Conservation (phyloP, 768 basidiomycete species). For the Panaeolus papilionaceus region DNA sequence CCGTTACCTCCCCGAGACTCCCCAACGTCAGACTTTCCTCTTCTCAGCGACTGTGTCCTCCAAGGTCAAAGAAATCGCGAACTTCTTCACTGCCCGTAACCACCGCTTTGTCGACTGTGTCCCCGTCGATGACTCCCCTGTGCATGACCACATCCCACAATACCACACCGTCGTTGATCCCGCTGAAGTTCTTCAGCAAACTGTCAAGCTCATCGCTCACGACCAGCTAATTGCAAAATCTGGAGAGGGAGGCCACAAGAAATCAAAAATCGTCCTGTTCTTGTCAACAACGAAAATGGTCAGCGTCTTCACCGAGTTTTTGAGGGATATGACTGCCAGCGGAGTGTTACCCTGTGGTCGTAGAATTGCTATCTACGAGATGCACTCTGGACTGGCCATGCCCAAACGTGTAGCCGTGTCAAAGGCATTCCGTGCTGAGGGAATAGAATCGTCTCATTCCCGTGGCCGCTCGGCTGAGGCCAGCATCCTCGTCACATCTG, state of each 20-base stretch:
- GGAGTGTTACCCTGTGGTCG: conserved; percentile 54
- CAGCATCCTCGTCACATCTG: conserved; percentile 80
- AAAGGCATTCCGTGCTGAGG: conserved; percentile 62
- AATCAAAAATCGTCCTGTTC: conserved; percentile 84
- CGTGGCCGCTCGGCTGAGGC: conserved; percentile 41
- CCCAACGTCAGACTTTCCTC: conserved; percentile 86
- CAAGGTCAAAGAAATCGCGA: conserved; percentile 74
- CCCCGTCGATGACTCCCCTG: conserved; percentile 63
- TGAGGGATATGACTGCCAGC: conserved; percentile 52
- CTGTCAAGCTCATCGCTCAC: conserved; percentile 81
- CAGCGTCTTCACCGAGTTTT: conserved; percentile 69
- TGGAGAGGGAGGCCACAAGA: conserved; percentile 14
- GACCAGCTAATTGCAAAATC: conserved; percentile 75
- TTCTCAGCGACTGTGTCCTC: conserved; percentile 88
- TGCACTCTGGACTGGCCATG: conserved; percentile 81
- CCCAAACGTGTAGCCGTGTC: conserved; percentile 61
- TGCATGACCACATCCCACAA: conserved; percentile 81
- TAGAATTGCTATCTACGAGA: conserved; percentile 71
- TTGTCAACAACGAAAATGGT: conserved; percentile 86
- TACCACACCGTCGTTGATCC: conserved; percentile 75
- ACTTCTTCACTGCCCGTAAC: conserved; percentile 59
- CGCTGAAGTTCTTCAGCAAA: conserved; percentile 75
- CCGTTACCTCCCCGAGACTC: conserved; percentile 60
- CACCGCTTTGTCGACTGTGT: conserved; percentile 81
- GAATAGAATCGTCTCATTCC: neutral